phyloP scores from a whole-genome alignment of 176 grass and related monocot species.

The Puccinellia tenuiflora region DNA sequence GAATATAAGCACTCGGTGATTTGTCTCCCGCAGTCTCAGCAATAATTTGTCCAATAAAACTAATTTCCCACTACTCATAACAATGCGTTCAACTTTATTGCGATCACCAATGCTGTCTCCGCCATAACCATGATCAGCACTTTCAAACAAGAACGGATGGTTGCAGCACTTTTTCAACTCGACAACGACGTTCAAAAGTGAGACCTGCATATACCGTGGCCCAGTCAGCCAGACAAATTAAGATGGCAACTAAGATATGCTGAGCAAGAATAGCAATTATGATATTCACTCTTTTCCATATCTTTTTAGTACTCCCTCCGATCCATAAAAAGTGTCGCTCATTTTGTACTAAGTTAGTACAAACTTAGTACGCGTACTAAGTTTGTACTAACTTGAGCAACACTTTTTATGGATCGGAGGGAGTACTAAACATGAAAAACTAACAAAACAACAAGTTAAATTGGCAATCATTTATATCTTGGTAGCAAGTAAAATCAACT shows the following conservation, averaged over 20 bases:
- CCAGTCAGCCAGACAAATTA: slow-evolving; percentile 20
- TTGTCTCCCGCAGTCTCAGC: slow-evolving; percentile 84
- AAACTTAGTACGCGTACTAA: too few relatives aligned
- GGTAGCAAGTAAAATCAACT: not conserved
- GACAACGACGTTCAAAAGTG: slow-evolving; percentile 95
- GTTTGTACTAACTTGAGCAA: too few relatives aligned
- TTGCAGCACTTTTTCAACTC: slow-evolving; percentile 99
- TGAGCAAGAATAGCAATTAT: not conserved
- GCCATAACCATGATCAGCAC: slow-evolving; percentile 98
- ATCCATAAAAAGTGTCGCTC: too few relatives aligned
- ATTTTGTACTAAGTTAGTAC: too few relatives aligned
- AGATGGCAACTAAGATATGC: not conserved
- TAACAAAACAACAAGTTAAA: not conserved
- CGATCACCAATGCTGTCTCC: slow-evolving; percentile 80
- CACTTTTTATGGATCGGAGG: too few relatives aligned
- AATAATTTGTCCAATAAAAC: slow-evolving; percentile 93
- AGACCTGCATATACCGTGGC: slow-evolving; percentile 56
- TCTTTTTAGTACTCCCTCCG: too few relatives aligned
- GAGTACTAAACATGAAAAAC: not conserved
- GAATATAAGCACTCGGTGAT: slow-evolving; percentile 96
- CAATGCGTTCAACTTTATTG: slow-evolving; percentile 96
- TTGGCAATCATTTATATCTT: not conserved
- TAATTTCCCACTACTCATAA: slow-evolving; percentile 95
- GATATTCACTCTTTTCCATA: not conserved
- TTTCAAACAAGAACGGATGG: slow-evolving; percentile 99